A percentile compares a stretch with the other conserved stretches of the same genome.
Conservation (phyloP, 441 rosid species). For the Croton setiger region DNA sequence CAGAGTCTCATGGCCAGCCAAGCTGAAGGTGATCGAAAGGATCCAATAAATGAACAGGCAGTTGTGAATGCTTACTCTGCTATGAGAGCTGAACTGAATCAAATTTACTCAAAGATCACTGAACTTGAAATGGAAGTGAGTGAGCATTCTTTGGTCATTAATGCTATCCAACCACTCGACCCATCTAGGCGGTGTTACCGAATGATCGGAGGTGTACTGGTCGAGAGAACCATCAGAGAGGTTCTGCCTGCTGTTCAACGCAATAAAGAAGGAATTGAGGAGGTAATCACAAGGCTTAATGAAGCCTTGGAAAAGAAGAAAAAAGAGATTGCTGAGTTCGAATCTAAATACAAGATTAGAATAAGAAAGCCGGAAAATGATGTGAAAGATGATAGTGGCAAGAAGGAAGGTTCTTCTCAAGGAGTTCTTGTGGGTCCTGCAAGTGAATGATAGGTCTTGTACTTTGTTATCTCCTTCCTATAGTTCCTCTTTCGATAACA, state of each 20-base stretch:
- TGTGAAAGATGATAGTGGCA: conserved; percentile 52
- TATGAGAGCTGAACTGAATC: conserved; percentile 78
- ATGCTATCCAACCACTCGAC: conserved; percentile 82
- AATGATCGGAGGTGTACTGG: conserved; percentile 93
- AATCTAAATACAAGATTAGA: conserved; percentile 81
- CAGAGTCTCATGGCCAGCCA: conserved; percentile 53
- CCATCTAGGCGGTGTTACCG: conserved; percentile 76
- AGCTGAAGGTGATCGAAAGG: conserved; percentile 40
- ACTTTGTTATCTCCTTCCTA: background rate
- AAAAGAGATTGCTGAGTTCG: conserved; percentile 71
- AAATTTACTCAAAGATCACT: conserved; percentile 82
- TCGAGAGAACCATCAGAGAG: conserved; percentile 86
- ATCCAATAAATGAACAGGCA: conserved; percentile 67
- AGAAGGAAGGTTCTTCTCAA: conserved; percentile 87
- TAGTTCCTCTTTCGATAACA: conserved; percentile 6
- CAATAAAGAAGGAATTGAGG: conserved; percentile 89
- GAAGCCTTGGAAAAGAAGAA: conserved; percentile 85
- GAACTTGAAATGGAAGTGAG: conserved; percentile 95
- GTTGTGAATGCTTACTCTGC: conserved; percentile 60
- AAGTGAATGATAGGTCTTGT: conserved; percentile 22
- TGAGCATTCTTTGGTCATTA: conserved; percentile 79
- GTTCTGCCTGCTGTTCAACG: conserved; percentile 91
- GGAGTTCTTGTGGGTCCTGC: conserved; percentile 97
- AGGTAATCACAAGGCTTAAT: conserved; percentile 70
- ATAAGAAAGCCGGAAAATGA: conserved; percentile 58